Base-by-base conservation (phyloP, 768 basidiomycete species). In the Naganishia antarctica region DNA sequence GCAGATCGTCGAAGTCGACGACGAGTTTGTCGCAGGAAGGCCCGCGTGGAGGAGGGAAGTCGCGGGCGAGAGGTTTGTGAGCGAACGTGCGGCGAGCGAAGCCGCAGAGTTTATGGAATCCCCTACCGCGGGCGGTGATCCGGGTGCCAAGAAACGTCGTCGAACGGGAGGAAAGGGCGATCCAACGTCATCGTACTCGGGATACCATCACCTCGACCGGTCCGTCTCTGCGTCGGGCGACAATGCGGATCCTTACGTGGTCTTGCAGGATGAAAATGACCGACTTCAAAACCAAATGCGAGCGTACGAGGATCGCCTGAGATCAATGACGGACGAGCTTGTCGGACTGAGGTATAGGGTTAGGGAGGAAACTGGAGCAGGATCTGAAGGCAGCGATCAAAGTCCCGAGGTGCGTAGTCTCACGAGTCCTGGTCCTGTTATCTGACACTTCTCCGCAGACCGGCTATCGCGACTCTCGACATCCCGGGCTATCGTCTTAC, bases 311-410 rank as follows among this genome's bases (percentile, higher is more conserved):
- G 57, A 50, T 5, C 57, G 61, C 8, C n/a, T 67, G 53, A 29
- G 59, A 37, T 25, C 29, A n/a, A 67, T 67, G 66, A 41, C 51
- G 21, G 45, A 60, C n/a, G 61, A 67, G 57, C 62, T 67, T 15
- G 61, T 31, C 9, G 61, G 37, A 26, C 21, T 64, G 21, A 57
- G 53, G 51, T 58, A 64, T 41, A n/a, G 59, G n/a, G 29, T 46
- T n/a, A 44, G 41, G 28, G 59, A 60, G 25, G 53, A 57, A 25
- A 57, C 53, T 26, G 53, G 53, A 18, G 21, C 21, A 6, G 32
- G 23, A 21, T 57, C 53, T 15, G 53, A 34, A 40, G 31, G 53
- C 21, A 57, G 53, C 25, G 53, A 57, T 57, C 53, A 57, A 21
- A 57, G 53, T 57, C 53, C 53, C 31, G 53, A 47, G 25, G 59